These are phyloP conservation scores for Cercis canadensis DNA, from an alignment of 306 rosid species.

Conservation along the genomic window DNA sequence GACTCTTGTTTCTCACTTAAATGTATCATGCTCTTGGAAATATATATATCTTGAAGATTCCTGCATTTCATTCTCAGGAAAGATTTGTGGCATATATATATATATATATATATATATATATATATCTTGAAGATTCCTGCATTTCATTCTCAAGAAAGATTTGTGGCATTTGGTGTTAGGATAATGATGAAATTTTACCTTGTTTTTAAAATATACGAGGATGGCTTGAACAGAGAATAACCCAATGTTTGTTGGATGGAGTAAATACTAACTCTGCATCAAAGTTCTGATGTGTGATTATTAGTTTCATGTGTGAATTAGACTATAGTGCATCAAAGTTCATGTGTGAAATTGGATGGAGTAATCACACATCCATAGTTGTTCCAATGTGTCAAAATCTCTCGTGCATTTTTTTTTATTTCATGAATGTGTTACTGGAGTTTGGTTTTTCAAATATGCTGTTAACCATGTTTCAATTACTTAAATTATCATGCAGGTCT, in stretches of 20 bases:
- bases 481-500: slow-evolving; percentile 71
- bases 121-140: slow-evolving; percentile 9
- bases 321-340: too few species aligned
- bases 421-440: slow-evolving; percentile 8
- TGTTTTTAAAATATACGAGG: background rate
- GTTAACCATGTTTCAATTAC: slow-evolving; percentile 34
- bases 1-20: slow-evolving; percentile 17
- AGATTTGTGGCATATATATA: too few species aligned
- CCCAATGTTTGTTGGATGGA: slow-evolving; percentile 4
- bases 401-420: background rate
- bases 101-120: too few species aligned
- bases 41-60: slow-evolving; percentile 10
- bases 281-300: slow-evolving; percentile 11
- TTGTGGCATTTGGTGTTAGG: slow-evolving; percentile 19
- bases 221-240: background rate
- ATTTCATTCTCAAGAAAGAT: slow-evolving; percentile 11
- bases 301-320: background rate
- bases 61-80: slow-evolving; percentile 4
- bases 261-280: background rate
- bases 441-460: slow-evolving; percentile 5
- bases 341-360: too few species aligned
- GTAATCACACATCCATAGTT: background rate
- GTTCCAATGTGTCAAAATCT: background rate
- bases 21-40: background rate
- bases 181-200: slow-evolving; percentile 5